phyloP scores from a whole-genome alignment of 2,329 filamentous ascomycete species.

The Neocucurbitaria cava region DNA sequence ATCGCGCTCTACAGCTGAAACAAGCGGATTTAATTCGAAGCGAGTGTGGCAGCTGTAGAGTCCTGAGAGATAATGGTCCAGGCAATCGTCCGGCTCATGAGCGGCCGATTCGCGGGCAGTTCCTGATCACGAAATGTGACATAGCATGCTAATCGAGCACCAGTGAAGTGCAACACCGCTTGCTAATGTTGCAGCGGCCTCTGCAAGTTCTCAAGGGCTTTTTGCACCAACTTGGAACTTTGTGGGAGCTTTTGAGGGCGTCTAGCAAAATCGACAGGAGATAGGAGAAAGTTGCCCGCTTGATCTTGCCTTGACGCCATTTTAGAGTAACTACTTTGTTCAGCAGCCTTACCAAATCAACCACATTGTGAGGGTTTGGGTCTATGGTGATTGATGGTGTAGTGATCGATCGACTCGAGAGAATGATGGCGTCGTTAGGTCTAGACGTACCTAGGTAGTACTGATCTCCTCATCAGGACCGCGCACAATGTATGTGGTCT shows the following conservation, averaged over 20 bases:
- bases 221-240: background rate
- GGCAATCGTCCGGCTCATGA: no score
- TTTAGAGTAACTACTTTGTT: background rate
- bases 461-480: background rate
- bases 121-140: no score
- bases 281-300: background rate
- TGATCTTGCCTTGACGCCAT: background rate
- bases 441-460: background rate
- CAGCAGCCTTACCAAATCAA: background rate
- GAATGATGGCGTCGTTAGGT: background rate
- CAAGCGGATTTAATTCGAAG: no score
- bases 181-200: background rate
- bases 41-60: no score
- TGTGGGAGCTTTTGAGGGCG: background rate
- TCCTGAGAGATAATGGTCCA: no score
- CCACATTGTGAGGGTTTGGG: background rate
- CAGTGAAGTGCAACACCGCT: background rate
- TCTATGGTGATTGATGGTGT: background rate
- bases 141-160: no score
- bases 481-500: slow-evolving; percentile 3
- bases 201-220: background rate
- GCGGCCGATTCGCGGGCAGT: no score
- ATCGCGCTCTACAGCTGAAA: no score
- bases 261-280: background rate
- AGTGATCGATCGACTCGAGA: background rate